Base-by-base conservation (phyloP, 306 rosid species). In the Fragaria iinumae region DNA sequence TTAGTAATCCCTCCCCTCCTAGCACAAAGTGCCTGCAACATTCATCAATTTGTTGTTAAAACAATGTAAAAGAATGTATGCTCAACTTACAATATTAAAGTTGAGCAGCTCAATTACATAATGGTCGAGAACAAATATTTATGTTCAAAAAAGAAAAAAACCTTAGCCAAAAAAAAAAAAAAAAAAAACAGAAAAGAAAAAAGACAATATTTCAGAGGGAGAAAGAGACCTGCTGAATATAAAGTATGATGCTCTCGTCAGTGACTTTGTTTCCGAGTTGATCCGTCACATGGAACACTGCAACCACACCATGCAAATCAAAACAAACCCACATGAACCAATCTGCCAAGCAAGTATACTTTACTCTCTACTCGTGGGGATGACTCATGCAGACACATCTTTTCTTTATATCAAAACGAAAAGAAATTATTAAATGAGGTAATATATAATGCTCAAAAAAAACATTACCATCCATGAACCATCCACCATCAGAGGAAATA, bases 401-500 rank as follows among this genome's bases (percentile, higher is more conserved):
- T 32, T 64, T 11, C 2, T 5, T 34, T 64, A 34, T 64, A 68
- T 32, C 13, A 17, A 41, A 11, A 17, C 27, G 12, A 53, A 20
- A 47, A 47, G 1, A 53, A 53, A 53, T 53, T 0, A 53, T 2
- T 52, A 57, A 50, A 50, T 16, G 9, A 41, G 34, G 63, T 60
- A 16, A 23, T 52, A 27, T 63, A 13, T 50, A 14, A 71, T 16
- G 13, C 39, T 1, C 4, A 27, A 62, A 7, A 16, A 5, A 27
- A 62, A 13, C 5, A 10, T 13, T 34, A 92, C 99, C 97, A 67
- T 92, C 99, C 99, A 92, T 95, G 70, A 91, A 86, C 98, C 99
- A 95, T 79, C 97, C 97, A 77, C 99, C 98, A 55, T 92, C 97
- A 1, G 99, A 96, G 45, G 97, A 96, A 72, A 92, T 92, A 82